Conservation (phyloP, 768 basidiomycete genomes). For the Lentinula sp. region DNA sequence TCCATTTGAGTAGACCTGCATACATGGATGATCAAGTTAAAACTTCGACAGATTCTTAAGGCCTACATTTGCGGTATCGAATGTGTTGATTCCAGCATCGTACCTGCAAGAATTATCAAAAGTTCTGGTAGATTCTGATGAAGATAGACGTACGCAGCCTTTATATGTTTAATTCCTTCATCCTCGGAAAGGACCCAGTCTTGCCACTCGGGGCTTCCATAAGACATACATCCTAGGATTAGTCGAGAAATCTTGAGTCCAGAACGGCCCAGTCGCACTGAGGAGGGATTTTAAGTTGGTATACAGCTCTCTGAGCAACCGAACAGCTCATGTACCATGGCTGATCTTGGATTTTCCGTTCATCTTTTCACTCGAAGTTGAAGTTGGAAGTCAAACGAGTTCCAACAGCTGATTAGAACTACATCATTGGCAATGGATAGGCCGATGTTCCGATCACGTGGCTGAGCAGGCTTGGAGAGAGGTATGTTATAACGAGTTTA, state of each 20-base stretch:
- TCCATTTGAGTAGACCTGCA: constrained; percentile 60
- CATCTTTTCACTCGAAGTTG: too few relatives aligned
- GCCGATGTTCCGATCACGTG: too few relatives aligned
- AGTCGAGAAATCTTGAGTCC: constrained; percentile 61
- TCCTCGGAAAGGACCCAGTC: constrained; percentile 40
- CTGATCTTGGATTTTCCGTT: too few relatives aligned
- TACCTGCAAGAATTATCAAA: constrained; percentile 26
- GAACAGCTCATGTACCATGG: too few relatives aligned
- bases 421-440: too few relatives aligned
- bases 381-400: too few relatives aligned
- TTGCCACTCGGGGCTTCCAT: constrained; percentile 48
- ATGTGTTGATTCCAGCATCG: constrained; percentile 59
- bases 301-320: too few relatives aligned
- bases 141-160: constrained; percentile 24
- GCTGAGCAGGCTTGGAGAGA: too few relatives aligned
- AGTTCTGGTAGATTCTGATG: neutral
- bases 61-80: constrained; percentile 48
- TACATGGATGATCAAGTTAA: neutral
- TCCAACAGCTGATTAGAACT: too few relatives aligned
- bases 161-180: constrained; percentile 47
- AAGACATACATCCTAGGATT: constrained; percentile 62
- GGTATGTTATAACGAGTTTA: too few relatives aligned
- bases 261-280: constrained; percentile 40
- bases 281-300: neutral
- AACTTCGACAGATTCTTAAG: neutral